phyloP scores from a whole-genome alignment of 768 basidiomycete genomes.

The Mycena crocata region DNA sequence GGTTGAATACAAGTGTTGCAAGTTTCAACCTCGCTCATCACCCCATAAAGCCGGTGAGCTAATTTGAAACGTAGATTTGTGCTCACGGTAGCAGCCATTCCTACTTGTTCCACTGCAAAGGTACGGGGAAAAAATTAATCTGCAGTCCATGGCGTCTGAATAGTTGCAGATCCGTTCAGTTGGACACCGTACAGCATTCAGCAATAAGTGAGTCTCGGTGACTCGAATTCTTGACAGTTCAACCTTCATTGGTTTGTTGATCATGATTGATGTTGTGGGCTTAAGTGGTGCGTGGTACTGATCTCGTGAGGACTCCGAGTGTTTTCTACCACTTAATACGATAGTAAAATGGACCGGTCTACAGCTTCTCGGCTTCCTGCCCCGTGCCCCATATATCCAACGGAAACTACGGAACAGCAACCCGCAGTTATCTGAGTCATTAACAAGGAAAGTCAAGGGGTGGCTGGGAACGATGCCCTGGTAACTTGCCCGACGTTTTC shows the following conservation, averaged over 20 bases:
- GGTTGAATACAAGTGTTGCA: too few relatives aligned
- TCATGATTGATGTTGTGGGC: conserved; percentile 3
- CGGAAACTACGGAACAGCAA: conserved; percentile 9
- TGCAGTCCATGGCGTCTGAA: too few relatives aligned
- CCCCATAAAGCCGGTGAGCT: too few relatives aligned
- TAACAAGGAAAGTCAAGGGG: conserved; percentile 14
- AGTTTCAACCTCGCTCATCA: too few relatives aligned
- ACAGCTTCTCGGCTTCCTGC: not conserved
- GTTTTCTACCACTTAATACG: not conserved
- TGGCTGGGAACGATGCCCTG: conserved; percentile 23
- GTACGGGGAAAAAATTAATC: too few relatives aligned
- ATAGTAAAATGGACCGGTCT: not conserved
- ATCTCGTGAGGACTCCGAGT: not conserved
- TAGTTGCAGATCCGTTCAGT: too few relatives aligned
- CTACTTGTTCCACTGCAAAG: too few relatives aligned
- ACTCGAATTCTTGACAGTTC: conserved; percentile 23
- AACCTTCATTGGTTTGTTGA: conserved; percentile 3
- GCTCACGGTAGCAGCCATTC: too few relatives aligned
- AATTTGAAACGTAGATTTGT: too few relatives aligned
- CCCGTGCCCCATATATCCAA: conserved; percentile 1
- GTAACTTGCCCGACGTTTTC: conserved; percentile 24
- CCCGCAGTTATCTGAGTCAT: not conserved
- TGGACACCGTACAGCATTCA: conserved; percentile 25
- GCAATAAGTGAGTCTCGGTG: conserved; percentile 22
- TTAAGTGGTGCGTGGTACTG: not conserved